These are phyloP conservation scores for Ilyonectria mors-panacis DNA, from an alignment of 2,329 filamentous ascomycete genomes.

Conservation along the genomic window DNA sequence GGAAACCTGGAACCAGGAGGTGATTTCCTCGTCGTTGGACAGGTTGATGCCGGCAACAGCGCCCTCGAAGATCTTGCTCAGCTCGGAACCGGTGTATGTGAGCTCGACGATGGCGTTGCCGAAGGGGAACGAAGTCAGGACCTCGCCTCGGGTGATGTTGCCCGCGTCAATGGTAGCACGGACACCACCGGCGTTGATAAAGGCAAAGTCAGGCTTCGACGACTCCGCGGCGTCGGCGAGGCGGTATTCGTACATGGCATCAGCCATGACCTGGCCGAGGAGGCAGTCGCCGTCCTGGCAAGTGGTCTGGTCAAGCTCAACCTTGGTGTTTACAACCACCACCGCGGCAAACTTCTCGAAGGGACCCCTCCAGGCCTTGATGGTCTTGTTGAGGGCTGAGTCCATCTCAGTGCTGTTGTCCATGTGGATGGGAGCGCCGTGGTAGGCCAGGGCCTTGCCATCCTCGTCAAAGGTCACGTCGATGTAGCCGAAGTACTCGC, in stretches of 20 bases:
- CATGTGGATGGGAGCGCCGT: conserved; percentile 75
- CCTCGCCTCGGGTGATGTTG: conserved; percentile 73
- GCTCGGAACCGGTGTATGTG: conserved; percentile 64
- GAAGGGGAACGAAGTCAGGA: conserved; percentile 77
- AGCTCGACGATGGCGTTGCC: conserved; percentile 75
- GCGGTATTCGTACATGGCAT: conserved; percentile 75
- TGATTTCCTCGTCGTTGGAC: conserved; percentile 66
- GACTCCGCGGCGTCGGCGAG: conserved; percentile 52
- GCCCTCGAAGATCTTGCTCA: conserved; percentile 73
- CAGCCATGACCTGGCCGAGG: conserved; percentile 68
- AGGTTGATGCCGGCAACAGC: conserved; percentile 69
- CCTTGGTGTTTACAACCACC: conserved; percentile 68
- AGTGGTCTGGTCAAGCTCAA: conserved; percentile 71
- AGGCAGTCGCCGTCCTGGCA: conserved; percentile 73
- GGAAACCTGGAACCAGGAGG: conserved; percentile 74
- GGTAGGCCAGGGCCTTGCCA: conserved; percentile 74
- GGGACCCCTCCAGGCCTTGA: conserved; percentile 71
- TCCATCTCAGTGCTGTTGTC: conserved; percentile 74
- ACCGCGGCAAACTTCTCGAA: conserved; percentile 73
- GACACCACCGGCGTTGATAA: conserved; percentile 76
- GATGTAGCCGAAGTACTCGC: conserved; percentile 78
- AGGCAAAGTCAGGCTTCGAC: conserved; percentile 64
- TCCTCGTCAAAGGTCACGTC: conserved; percentile 74
- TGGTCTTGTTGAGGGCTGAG: conserved; percentile 68
- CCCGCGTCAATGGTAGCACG: conserved; percentile 75